Evolutionary conservation across 768 basidiomycete species (phyloP).

Genomic region (Calocybe cyanea): DNA sequence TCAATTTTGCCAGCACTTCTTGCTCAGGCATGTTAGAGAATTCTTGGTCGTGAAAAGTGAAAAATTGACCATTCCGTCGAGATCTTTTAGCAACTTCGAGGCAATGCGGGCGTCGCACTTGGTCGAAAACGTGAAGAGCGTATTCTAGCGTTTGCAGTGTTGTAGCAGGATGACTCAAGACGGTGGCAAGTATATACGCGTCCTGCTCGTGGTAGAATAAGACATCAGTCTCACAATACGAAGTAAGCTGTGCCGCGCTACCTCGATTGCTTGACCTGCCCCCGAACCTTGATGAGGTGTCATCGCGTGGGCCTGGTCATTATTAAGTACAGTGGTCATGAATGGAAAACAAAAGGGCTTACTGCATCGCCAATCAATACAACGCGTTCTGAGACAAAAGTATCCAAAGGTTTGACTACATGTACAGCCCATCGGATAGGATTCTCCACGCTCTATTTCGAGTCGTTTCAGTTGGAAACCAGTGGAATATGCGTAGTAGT

Average conservation of each 20-base stretch:
- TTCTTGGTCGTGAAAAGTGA: constrained; percentile 31
- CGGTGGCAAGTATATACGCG: constrained; percentile 40
- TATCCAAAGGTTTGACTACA: constrained; percentile 45
- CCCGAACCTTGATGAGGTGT: constrained; percentile 54
- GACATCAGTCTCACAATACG: not conserved
- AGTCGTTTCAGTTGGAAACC: not conserved
- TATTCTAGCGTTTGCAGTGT: constrained; percentile 35
- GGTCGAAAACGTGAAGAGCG: constrained; percentile 45
- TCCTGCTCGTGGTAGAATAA: constrained; percentile 34
- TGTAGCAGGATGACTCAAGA: constrained; percentile 42
- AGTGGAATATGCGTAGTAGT: not conserved
- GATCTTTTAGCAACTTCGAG: constrained; percentile 34
- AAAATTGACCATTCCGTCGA: constrained; percentile 38
- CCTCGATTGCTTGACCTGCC: constrained; percentile 58
- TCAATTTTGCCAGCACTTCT: constrained; percentile 28
- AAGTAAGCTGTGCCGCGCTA: constrained; percentile 11
- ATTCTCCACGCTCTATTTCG: constrained; percentile 45
- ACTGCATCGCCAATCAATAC: constrained; percentile 50
- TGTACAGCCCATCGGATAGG: constrained; percentile 64
- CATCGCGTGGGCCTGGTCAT: constrained; percentile 47
- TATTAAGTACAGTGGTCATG: not conserved
- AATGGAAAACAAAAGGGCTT: constrained; percentile 13
- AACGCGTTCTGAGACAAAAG: constrained; percentile 48
- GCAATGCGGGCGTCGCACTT: constrained; percentile 44
- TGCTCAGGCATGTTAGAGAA: constrained; percentile 24